Percentiles rank a stretch among this genome's conserved stretches.
These are phyloP conservation scores for Colletotrichum theobromicola DNA, from an alignment of 2,329 filamentous ascomycete genomes.

Conservation along the genomic window DNA sequence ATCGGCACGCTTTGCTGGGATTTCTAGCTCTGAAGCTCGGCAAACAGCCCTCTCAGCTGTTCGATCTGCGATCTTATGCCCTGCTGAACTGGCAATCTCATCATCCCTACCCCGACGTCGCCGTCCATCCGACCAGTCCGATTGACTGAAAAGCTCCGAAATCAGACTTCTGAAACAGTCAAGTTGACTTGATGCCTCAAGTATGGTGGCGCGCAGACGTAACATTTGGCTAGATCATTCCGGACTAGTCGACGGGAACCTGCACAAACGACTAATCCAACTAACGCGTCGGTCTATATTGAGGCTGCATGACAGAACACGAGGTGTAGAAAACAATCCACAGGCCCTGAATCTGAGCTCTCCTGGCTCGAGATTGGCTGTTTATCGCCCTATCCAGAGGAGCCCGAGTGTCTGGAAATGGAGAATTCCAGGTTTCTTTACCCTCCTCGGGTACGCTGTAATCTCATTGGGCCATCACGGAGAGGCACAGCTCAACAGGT, in stretches of 20 bases:
- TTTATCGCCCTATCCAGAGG: background rate
- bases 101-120: background rate
- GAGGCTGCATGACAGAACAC: conserved; percentile 33
- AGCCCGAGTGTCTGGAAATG: background rate
- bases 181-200: conserved; percentile 3
- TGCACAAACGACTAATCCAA: conserved; percentile 38
- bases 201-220: conserved; percentile 9
- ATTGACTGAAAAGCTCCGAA: conserved; percentile 9
- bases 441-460: conserved; percentile 14
- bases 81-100: background rate
- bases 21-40: background rate
- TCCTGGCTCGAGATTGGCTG: background rate
- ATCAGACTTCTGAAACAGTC: conserved; percentile 33
- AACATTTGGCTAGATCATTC: conserved; percentile 26
- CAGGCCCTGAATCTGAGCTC: background rate
- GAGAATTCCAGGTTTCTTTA: background rate
- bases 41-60: conserved; percentile 11
- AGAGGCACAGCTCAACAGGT: conserved; percentile 11
- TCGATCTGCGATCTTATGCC: conserved; percentile 22
- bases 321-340: conserved; percentile 19
- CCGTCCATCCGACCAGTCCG: background rate
- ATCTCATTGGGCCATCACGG: conserved; percentile 5
- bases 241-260: conserved; percentile 39
- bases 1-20: background rate
- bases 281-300: conserved; percentile 30